phyloP scores from a whole-genome alignment of 805 yeast species.

The Candida coquimbonensis region DNA sequence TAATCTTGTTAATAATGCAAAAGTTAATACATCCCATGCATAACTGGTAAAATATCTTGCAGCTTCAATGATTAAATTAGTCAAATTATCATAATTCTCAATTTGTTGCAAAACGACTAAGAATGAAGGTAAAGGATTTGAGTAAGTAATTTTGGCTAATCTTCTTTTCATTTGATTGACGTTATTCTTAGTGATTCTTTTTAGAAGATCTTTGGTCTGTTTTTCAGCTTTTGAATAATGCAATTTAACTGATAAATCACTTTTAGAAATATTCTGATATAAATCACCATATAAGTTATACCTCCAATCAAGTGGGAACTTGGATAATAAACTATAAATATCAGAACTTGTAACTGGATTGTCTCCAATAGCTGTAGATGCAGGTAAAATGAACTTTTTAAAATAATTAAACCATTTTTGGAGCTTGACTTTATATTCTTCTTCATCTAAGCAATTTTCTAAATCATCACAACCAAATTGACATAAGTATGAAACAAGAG shows the following conservation, averaged over 20 bases:
- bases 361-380: conserved; percentile 37
- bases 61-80: conserved; percentile 68
- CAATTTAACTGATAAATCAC: conserved; percentile 45
- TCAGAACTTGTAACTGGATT: conserved; percentile 57
- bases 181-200: conserved; percentile 77
- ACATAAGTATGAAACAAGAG: conserved; percentile 49
- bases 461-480: conserved; percentile 47
- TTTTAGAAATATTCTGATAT: conserved; percentile 49
- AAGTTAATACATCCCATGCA: conserved; percentile 82
- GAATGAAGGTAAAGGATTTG: conserved; percentile 77
- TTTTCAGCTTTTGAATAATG: conserved; percentile 66
- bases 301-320: conserved; percentile 54
- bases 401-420: conserved; percentile 52
- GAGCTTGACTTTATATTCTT: conserved; percentile 14
- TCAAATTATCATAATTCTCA: conserved; percentile 87
- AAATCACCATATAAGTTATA: conserved; percentile 80
- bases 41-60: conserved; percentile 67
- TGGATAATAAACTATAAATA: conserved; percentile 46
- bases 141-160: conserved; percentile 61
- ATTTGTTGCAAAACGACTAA: conserved; percentile 68
- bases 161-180: conserved; percentile 64
- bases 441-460: conserved; percentile 1
- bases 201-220: conserved; percentile 68
- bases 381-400: conserved; percentile 62
- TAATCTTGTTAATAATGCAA: conserved; percentile 63